phyloP scores from a whole-genome alignment of 495 filamentous ascomycete genomes.

The Tuber calosporum region DNA sequence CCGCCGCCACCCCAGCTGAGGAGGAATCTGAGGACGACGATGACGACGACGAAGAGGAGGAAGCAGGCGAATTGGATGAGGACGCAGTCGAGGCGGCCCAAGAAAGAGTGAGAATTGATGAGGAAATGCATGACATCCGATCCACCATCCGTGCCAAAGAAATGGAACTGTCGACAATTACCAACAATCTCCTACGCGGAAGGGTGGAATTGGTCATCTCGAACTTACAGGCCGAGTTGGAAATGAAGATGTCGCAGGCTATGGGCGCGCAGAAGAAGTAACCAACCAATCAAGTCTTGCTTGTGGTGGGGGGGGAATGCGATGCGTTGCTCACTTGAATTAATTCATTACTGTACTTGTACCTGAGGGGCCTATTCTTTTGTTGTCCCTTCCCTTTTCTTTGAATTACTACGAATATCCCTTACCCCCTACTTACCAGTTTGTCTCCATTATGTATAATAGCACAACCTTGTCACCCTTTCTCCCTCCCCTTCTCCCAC shows the following conservation, averaged over 20 bases:
- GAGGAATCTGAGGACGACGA: slow-evolving; percentile 32
- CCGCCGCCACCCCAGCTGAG: slow-evolving; percentile 13
- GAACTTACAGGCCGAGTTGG: slow-evolving; percentile 31
- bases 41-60: slow-evolving; percentile 35
- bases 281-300: background rate
- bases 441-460: background rate
- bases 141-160: slow-evolving; percentile 33
- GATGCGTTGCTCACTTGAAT: background rate
- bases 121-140: slow-evolving; percentile 40
- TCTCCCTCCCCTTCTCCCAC: no score
- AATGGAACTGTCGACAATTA: slow-evolving; percentile 30
- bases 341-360: background rate
- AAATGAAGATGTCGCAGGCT: slow-evolving; percentile 29
- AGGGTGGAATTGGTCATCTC: slow-evolving; percentile 31
- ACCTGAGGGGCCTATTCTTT: background rate
- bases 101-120: slow-evolving; percentile 29
- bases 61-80: slow-evolving; percentile 36
- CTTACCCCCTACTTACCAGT: background rate
- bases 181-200: slow-evolving; percentile 35
- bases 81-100: slow-evolving; percentile 35
- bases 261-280: background rate
- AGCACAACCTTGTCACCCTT: background rate
- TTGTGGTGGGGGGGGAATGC: background rate
- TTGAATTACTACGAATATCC: background rate
- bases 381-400: background rate